These are phyloP conservation scores for Atkinsonella texensis DNA, from an alignment of 2,329 filamentous ascomycete genomes.

Conservation along the genomic window DNA sequence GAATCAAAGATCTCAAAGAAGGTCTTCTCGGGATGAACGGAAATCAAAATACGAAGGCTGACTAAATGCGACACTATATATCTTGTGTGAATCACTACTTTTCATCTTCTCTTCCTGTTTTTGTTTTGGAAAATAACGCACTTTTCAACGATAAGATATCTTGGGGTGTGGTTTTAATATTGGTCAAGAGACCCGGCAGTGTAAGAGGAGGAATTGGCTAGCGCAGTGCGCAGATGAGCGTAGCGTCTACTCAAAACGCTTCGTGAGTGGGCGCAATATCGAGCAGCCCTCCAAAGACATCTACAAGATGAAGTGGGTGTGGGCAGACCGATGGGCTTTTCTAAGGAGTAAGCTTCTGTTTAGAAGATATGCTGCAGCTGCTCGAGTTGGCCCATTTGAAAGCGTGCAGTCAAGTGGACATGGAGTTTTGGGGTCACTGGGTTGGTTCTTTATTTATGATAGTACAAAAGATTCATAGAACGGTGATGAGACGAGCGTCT, in stretches of 20 bases:
- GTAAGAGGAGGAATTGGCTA: neutral
- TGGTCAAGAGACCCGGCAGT: neutral
- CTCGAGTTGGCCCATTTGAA: neutral
- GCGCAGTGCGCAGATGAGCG: neutral
- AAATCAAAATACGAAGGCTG: conserved; percentile 24
- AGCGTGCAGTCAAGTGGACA: neutral
- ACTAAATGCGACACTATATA: conserved; percentile 12
- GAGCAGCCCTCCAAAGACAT: neutral
- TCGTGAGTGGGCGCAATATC: neutral
- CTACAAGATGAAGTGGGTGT: neutral
- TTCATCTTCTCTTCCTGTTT: conserved; percentile 5
- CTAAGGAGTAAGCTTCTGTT: neutral
- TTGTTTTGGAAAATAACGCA: conserved; percentile 6
- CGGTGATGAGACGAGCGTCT: neutral
- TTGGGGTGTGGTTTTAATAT: neutral
- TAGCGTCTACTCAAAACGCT: neutral
- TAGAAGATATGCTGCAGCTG: neutral
- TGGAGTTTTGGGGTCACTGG: conserved; percentile 15
- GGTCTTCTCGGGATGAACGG: conserved; percentile 42
- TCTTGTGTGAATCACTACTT: neutral
- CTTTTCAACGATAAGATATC: conserved; percentile 3
- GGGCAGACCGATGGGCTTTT: neutral
- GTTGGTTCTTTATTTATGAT: conserved; percentile 3
- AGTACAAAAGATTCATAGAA: conserved; percentile 5
- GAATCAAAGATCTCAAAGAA: conserved; percentile 46